Conservation (phyloP, 31 red algal genomes). For the Odonthalia washingtoniensis region DNA sequence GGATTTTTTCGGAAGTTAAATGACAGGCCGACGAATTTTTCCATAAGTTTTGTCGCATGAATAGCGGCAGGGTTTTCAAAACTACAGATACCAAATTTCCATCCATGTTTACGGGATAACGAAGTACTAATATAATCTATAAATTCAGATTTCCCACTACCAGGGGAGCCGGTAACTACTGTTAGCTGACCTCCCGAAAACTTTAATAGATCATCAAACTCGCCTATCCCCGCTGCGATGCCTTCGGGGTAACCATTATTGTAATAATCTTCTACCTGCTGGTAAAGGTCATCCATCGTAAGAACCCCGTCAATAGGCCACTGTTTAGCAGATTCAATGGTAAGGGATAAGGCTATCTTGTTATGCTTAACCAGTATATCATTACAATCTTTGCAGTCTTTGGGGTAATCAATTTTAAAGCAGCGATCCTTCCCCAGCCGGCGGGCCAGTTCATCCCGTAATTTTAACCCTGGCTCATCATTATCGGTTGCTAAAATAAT, state of each 20-base stretch:
- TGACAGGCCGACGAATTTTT: background rate
- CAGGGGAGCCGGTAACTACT: slow-evolving; percentile 5
- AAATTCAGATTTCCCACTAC: slow-evolving; percentile 9
- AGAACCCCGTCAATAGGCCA: background rate
- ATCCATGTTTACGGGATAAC: slow-evolving; percentile 1
- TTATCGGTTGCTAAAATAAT: slow-evolving; percentile 1
- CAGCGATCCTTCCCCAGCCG: slow-evolving; percentile 3
- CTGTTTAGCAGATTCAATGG: background rate
- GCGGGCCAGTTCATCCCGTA: slow-evolving; percentile 6
- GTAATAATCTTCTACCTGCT: background rate
- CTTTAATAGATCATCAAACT: slow-evolving; percentile 13
- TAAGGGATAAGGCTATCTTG: background rate
- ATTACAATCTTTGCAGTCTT: slow-evolving; percentile 14
- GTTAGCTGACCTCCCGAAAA: background rate
- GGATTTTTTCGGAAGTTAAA: background rate
- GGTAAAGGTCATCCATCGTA: background rate
- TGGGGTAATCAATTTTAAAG: background rate
- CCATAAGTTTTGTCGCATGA: slow-evolving; percentile 12
- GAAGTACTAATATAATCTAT: background rate
- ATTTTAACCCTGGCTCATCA: slow-evolving; percentile 19
- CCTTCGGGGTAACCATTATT: slow-evolving; percentile 12
- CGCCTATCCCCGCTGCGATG: background rate
- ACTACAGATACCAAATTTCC: slow-evolving; percentile 13
- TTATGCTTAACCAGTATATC: slow-evolving; percentile 15
- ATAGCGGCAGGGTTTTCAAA: background rate